Evolutionary conservation across 2,329 filamentous ascomycete genomes (phyloP).

Genomic region (Diaporthe aspalathi): DNA sequence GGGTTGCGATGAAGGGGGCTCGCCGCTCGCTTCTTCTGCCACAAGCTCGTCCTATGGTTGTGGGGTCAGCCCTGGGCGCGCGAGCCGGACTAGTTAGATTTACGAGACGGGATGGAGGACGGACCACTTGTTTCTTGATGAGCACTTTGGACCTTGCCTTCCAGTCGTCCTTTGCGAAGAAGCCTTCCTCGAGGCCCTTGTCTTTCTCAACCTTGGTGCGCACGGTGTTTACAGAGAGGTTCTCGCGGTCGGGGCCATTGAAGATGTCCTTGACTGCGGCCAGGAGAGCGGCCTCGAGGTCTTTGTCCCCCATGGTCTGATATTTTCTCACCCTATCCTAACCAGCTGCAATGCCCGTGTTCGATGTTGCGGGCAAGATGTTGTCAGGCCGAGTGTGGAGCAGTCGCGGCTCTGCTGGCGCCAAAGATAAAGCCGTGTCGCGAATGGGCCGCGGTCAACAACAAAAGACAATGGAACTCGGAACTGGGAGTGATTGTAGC

Average conservation of each 20-base stretch:
- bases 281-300: slow-evolving; percentile 59
- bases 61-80: neutral
- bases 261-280: slow-evolving; percentile 61
- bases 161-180: slow-evolving; percentile 64
- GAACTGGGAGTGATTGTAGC: neutral
- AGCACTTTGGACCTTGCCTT: slow-evolving; percentile 68
- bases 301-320: slow-evolving; percentile 41
- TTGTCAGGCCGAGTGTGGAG: neutral
- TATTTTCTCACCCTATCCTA: neutral
- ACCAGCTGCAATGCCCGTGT: neutral
- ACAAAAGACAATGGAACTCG: neutral
- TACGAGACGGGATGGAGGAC: slow-evolving; percentile 43
- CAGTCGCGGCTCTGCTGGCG: neutral
- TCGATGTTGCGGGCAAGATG: neutral
- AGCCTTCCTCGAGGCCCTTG: slow-evolving; percentile 60
- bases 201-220: slow-evolving; percentile 64
- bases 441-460: neutral
- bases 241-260: slow-evolving; percentile 53
- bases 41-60: slow-evolving; percentile 36
- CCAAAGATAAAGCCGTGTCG: slow-evolving; percentile 1
- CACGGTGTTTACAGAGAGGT: slow-evolving; percentile 67
- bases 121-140: slow-evolving; percentile 67
- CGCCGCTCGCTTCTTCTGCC: slow-evolving; percentile 7
- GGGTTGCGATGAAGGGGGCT: slow-evolving; percentile 26
- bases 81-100: neutral